Base-by-base conservation (phyloP, 257 asterid species). In the Striga asiatica region DNA sequence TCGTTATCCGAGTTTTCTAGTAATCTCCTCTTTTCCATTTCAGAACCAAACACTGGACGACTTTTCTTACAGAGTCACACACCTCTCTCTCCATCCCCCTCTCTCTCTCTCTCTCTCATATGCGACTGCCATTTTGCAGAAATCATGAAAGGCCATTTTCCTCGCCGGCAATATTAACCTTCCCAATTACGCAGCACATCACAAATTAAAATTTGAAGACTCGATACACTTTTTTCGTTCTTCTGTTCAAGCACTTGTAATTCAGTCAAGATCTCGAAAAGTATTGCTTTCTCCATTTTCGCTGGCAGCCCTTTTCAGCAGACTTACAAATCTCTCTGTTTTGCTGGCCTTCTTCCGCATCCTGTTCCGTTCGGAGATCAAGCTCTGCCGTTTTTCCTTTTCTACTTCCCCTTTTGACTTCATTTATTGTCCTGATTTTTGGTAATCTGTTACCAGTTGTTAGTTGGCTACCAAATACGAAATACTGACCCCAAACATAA, bases 31-130 rank as follows among this genome's bases (percentile, higher is more conserved):
- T 27, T 18, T 31, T 52, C 50, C 45, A 23, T 38, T 21, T 48
- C 52, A 56, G 42, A 62, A 54, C 50, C 64, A 47, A 24, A 50
- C 42, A 42, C 32, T 12, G 43, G 18, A 42, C 60, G 69, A 68
- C 69, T 48, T 73, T 64, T 60, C 27, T 29, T 48, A 20, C 37
- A 61, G 39, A 38, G 38, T 23, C 32, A n/a, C 70, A 38, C 18
- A 11, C 34, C 38, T 18, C 16, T 10, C 0, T 29, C 3, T 29
- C 35, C 35, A 5, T 10, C 8, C 35, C 8, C 35, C 38, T 6
- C 35, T 50, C 24, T 42, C 70, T 45, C 70, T 66, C 65, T 67
- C 56, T 50, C n/a, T n/a, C n/a, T n/a, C n/a, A n/a, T n/a, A n/a
- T n/a, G n/a, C n/a, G 29, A 58, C 63, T 32, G 69, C 21, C 47